Evolutionary conservation across 805 yeast species (phyloP).

Genomic region (Clavispora asparagi): DNA sequence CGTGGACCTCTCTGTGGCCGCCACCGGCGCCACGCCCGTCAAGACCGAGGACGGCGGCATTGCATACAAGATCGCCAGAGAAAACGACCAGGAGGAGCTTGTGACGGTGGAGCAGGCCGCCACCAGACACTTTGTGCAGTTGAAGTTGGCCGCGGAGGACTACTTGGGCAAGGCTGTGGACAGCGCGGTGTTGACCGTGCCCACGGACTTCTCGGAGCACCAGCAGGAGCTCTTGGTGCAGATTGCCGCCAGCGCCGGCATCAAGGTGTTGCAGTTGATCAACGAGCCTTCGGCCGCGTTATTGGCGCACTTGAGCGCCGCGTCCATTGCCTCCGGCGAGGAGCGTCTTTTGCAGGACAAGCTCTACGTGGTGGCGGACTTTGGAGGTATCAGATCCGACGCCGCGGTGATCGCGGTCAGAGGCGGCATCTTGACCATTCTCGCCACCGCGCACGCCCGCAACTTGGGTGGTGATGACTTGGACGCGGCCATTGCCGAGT

Average conservation of each 20-base stretch:
- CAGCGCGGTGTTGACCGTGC: constrained; percentile 84
- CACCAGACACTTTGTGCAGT: constrained; percentile 75
- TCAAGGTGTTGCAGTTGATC: constrained; percentile 79
- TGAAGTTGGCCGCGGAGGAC: constrained; percentile 87
- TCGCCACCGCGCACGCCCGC: constrained; percentile 78
- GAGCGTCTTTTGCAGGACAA: constrained; percentile 56
- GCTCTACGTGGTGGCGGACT: constrained; percentile 87
- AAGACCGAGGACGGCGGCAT: constrained; percentile 57
- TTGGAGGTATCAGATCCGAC: constrained; percentile 94
- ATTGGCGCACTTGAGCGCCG: constrained; percentile 63
- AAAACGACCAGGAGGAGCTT: constrained; percentile 46
- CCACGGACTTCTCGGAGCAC: constrained; percentile 74
- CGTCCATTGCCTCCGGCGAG: constrained; percentile 21
- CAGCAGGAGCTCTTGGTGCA: constrained; percentile 62
- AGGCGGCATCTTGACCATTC: constrained; percentile 87
- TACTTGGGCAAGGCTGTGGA: constrained; percentile 77
- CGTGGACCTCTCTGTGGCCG: constrained; percentile 59
- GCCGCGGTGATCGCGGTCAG: constrained; percentile 90
- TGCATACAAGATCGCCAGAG: constrained; percentile 57
- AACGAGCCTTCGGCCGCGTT: constrained; percentile 92
- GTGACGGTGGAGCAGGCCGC: constrained; percentile 73
- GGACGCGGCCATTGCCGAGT: constrained; percentile 75
- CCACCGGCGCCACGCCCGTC: constrained; percentile 54
- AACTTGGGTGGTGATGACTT: constrained; percentile 84
- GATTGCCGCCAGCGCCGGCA: constrained; percentile 65